phyloP scores from a whole-genome alignment of 1,139 yeast genomes.

The Schwanniomyces etchellsii region DNA sequence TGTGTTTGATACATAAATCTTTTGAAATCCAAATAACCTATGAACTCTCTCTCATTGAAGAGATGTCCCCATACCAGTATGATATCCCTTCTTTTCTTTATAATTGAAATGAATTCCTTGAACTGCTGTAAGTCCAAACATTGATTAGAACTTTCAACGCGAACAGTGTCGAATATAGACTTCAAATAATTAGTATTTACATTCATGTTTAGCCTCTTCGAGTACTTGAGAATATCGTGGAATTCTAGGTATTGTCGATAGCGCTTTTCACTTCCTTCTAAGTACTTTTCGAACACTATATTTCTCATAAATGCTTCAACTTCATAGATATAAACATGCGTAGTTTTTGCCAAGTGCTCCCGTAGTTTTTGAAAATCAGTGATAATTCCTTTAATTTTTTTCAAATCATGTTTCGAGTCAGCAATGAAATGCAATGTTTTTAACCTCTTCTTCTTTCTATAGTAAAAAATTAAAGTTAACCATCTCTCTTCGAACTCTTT shows the following conservation, averaged over 20 bases:
- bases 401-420: constrained; percentile 54
- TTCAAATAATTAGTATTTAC: constrained; percentile 27
- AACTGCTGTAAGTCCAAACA: constrained; percentile 63
- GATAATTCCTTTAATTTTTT: constrained; percentile 49
- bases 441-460: constrained; percentile 50
- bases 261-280: constrained; percentile 14
- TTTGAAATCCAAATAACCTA: constrained; percentile 41
- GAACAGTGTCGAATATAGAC: constrained; percentile 41
- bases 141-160: constrained; percentile 11
- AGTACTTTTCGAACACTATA: constrained; percentile 16
- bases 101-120: constrained; percentile 56
- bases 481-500: constrained; percentile 62
- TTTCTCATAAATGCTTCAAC: constrained; percentile 21
- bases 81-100: constrained; percentile 33
- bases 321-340: constrained; percentile 24
- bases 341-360: constrained; percentile 26
- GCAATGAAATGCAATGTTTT: constrained; percentile 72
- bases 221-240: constrained; percentile 61
- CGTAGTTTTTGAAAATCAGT: constrained; percentile 45
- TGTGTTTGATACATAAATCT: constrained; percentile 49
- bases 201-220: constrained; percentile 66
- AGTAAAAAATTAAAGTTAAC: constrained; percentile 73
- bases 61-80: constrained; percentile 19
- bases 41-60: constrained; percentile 24
- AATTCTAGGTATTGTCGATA: constrained; percentile 44